Conservation (phyloP, 139 green algal genomes). For the Volvox africanus region DNA sequence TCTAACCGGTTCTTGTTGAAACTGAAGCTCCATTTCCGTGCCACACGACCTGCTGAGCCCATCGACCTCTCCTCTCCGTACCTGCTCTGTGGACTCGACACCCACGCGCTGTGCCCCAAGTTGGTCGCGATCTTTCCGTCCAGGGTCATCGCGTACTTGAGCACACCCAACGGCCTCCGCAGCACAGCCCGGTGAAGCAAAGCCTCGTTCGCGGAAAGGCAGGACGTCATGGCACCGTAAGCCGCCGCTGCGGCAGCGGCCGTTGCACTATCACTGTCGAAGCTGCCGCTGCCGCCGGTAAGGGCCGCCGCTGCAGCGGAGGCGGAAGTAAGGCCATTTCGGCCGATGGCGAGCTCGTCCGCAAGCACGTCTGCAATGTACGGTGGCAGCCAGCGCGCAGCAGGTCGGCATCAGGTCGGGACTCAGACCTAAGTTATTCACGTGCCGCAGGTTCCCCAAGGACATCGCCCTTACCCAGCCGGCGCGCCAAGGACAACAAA, state of each 20-base stretch:
- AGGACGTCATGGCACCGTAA: conserved; percentile 62
- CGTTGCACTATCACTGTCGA: not conserved
- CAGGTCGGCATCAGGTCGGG: too few relatives aligned
- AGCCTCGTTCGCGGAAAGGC: conserved; percentile 87
- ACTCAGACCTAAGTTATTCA: too few relatives aligned
- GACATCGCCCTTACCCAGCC: too few relatives aligned
- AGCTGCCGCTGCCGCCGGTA: not conserved
- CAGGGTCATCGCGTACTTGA: conserved; percentile 99
- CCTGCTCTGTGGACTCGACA: conserved; percentile 75
- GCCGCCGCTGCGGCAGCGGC: not conserved
- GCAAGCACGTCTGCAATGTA: conserved; percentile 45
- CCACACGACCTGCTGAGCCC: not conserved
- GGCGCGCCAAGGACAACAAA: too few relatives aligned
- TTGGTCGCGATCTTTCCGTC: conserved; percentile 98
- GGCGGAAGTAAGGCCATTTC: not conserved
- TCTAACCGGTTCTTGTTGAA: too few relatives aligned
- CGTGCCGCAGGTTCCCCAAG: too few relatives aligned
- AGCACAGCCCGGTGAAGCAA: conserved; percentile 88
- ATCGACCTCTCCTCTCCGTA: not conserved
- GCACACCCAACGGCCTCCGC: conserved; percentile 80
- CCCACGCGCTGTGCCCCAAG: conserved; percentile 95
- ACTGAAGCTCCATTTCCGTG: too few relatives aligned
- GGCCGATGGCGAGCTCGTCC: conserved; percentile 25
- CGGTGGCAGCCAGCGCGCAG: too few relatives aligned
- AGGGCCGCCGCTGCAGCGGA: not conserved